A percentile compares a stretch with the other conserved stretches of the same genome.
phyloP scores from a whole-genome alignment of 306 rosid species.

The Rosa multiflora region DNA sequence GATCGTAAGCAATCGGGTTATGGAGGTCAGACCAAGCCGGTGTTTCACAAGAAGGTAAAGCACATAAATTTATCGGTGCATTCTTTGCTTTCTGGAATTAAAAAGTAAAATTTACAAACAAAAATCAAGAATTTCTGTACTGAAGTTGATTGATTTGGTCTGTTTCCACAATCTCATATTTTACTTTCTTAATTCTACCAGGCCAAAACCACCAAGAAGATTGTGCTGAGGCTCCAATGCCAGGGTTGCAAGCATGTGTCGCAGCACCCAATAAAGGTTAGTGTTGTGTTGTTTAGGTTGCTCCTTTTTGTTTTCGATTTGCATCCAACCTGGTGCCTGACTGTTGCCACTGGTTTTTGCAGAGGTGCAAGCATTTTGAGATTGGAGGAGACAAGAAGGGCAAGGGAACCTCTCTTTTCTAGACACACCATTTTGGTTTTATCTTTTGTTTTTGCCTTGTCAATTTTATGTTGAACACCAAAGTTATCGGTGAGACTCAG shows the following conservation, averaged over 20 bases:
- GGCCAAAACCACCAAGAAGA: constrained; percentile 55
- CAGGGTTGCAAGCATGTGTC: constrained; percentile 51
- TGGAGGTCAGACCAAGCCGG: constrained; percentile 52
- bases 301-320: neutral
- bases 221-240: constrained; percentile 51
- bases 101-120: neutral
- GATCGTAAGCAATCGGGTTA: constrained; percentile 54
- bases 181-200: neutral
- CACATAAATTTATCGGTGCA: neutral
- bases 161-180: neutral
- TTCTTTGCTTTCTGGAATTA: neutral
- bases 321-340: neutral
- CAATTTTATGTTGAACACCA: neutral
- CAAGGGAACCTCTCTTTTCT: constrained; percentile 47
- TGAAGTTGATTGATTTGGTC: neutral
- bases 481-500: neutral
- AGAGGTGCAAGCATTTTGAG: constrained; percentile 54
- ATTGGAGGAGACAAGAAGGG: constrained; percentile 52
- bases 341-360: constrained; percentile 14
- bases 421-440: neutral
- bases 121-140: neutral
- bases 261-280: constrained; percentile 51
- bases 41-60: constrained; percentile 45
- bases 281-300: neutral
- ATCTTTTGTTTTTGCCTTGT: neutral